A percentile compares a stretch with the other conserved stretches of the same genome.
These are phyloP conservation scores for Curvularia verruculosa DNA, from an alignment of 2,329 filamentous ascomycete species.

Conservation along the genomic window DNA sequence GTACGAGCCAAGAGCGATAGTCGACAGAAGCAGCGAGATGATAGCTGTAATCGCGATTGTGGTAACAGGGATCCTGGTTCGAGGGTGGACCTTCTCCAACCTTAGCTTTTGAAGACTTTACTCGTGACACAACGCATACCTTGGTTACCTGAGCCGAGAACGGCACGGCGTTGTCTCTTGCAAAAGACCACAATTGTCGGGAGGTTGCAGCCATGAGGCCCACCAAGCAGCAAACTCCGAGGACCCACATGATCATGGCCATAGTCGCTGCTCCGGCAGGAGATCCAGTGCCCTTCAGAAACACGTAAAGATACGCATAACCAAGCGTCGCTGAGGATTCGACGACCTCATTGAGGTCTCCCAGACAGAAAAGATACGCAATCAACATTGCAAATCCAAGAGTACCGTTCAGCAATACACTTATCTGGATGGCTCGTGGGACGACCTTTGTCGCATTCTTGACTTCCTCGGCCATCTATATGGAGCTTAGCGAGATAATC, in stretches of 20 bases:
- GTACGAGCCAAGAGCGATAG: slow-evolving; percentile 18
- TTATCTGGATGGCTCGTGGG: slow-evolving; percentile 43
- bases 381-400: slow-evolving; percentile 41
- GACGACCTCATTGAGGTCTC: slow-evolving; percentile 28
- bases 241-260: slow-evolving; percentile 15
- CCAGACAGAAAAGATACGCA: slow-evolving; percentile 37
- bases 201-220: slow-evolving; percentile 22
- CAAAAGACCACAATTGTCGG: slow-evolving; percentile 27
- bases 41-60: slow-evolving; percentile 40
- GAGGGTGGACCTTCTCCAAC: slow-evolving; percentile 4
- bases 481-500: background rate
- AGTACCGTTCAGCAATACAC: slow-evolving; percentile 40
- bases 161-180: slow-evolving; percentile 27
- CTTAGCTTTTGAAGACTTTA: too few species aligned
- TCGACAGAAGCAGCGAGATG: slow-evolving; percentile 15
- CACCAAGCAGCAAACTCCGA: slow-evolving; percentile 14
- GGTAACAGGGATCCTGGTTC: slow-evolving; percentile 45
- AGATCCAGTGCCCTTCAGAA: slow-evolving; percentile 4
- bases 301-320: slow-evolving; percentile 5
- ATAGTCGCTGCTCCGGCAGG: slow-evolving; percentile 11
- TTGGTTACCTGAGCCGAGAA: slow-evolving; percentile 6
- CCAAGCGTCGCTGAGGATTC: background rate
- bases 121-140: background rate
- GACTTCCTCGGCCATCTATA: slow-evolving; percentile 31
- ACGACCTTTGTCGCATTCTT: slow-evolving; percentile 26